Base-by-base conservation (phyloP, 2,329 filamentous ascomycete species). In the Dactylellina sp. region DNA sequence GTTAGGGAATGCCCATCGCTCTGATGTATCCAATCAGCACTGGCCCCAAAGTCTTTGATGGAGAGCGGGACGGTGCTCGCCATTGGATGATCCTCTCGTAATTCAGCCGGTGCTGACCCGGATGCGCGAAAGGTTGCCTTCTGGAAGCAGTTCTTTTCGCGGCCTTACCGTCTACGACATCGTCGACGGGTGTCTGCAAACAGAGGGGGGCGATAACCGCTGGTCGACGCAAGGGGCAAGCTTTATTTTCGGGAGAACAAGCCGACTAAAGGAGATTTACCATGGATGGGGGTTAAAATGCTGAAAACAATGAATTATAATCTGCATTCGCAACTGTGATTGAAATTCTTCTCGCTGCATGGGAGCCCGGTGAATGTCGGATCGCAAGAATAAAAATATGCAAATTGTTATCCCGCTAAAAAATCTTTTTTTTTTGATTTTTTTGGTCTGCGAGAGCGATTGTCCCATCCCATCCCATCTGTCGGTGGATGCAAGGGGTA, bases 301-400 rank as follows among this genome's bases (percentile, higher is more conserved):
- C 52, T 56, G 20, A 56, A 50, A 71, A 12, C 12, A 44, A 12
- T 32, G 28, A 32, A 42, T 40, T 40, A 42, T 53, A 49, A 60
- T 46, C 68, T 72, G 44, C n/a, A 72, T 72, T 61, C 32, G 68
- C 60, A 57, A 72, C 42, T 65, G 68, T 65, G 60, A 72, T 72
- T 72, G 68, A 68, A 42, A 40, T 59, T 40, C 20, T 14, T 20
- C 1, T 42, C 37, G 47, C 22, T 24, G 40, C 24, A 44, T 59
- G 37, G 20, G 60, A 14, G 44, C 49, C 24, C 56, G 56, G 44
- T 49, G 64, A 47, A 47, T 46, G 28, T 47, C 47, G 50, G 52
- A 50, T 44, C 14, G 37, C 59, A 46, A 37, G 53, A 63, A 55
- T 12, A 25, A 56, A 39, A 37, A 66, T 42, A 14, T n/a, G 37